Conservation (phyloP, 768 basidiomycete species). For the Lentinus tigrinus region DNA sequence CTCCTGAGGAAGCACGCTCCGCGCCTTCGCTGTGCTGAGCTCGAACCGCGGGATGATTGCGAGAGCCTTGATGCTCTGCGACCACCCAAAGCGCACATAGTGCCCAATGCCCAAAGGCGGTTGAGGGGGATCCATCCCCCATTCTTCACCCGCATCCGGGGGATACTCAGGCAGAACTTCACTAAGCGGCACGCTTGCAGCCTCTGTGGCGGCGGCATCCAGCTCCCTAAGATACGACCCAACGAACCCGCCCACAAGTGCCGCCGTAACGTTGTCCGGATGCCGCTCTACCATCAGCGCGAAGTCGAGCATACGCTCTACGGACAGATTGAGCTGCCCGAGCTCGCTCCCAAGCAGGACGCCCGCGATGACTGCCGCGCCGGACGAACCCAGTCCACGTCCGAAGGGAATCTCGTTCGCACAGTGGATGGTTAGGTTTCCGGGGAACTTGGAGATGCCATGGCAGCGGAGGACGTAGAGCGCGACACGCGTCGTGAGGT, state of each 20-base stretch:
- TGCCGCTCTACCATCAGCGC: constrained; percentile 99
- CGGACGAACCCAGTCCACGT: constrained; percentile 94
- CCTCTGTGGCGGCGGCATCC: constrained; percentile 73
- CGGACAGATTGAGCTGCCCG: constrained; percentile 67
- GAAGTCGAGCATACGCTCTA: constrained; percentile 82
- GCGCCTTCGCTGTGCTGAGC: constrained; percentile 91
- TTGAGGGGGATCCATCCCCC: constrained; percentile 85
- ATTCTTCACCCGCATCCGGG: constrained; percentile 84
- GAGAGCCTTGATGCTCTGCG: constrained; percentile 80
- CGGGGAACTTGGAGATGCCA: constrained; percentile 69
- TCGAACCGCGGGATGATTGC: constrained; percentile 96
- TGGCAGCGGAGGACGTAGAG: constrained; percentile 97
- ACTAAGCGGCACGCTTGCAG: constrained; percentile 87
- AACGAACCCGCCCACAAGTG: constrained; percentile 94
- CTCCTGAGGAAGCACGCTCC: constrained; percentile 78
- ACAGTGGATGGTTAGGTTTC: constrained; percentile 69
- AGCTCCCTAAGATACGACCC: constrained; percentile 94
- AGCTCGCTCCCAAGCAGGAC: constrained; percentile 87
- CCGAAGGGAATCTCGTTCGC: constrained; percentile 97
- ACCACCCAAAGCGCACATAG: constrained; percentile 89
- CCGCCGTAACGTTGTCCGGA: constrained; percentile 98
- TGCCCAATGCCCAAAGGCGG: constrained; percentile 93
- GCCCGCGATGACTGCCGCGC: constrained; percentile 98
- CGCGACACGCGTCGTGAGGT: constrained; percentile 94
- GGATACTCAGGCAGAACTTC: constrained; percentile 98